These are phyloP conservation scores for Rhodotorula kratochvilovae DNA, from an alignment of 768 basidiomycete genomes.

Conservation along the genomic window DNA sequence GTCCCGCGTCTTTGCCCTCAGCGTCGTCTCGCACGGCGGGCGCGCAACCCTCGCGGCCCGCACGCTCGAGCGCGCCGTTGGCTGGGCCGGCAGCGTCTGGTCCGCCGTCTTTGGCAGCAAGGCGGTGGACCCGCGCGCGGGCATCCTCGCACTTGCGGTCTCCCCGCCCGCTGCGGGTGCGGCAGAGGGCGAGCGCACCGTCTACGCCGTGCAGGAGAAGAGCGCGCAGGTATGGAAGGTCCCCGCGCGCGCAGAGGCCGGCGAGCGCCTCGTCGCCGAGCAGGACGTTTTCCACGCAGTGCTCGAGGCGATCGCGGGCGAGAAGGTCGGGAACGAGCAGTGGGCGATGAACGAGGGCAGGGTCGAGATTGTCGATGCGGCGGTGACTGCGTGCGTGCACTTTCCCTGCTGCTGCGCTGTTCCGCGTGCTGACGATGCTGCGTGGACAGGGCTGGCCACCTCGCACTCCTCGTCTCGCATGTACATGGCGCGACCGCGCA, in stretches of 20 bases:
- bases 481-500: slow-evolving; percentile 23
- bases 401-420: too few species aligned
- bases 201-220: slow-evolving; percentile 40
- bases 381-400: slow-evolving; percentile 7
- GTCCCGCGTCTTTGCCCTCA: slow-evolving; percentile 44
- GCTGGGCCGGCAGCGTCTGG: slow-evolving; percentile 46
- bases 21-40: slow-evolving; percentile 44
- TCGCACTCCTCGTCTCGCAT: slow-evolving; percentile 45
- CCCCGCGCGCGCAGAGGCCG: slow-evolving; percentile 10
- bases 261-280: slow-evolving; percentile 33
- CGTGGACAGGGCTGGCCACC: slow-evolving; percentile 24
- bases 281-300: slow-evolving; percentile 27
- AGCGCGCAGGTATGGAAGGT: slow-evolving; percentile 38
- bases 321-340: slow-evolving; percentile 42
- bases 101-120: slow-evolving; percentile 42
- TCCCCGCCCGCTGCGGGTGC: slow-evolving; percentile 26
- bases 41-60: slow-evolving; percentile 40
- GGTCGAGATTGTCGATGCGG: slow-evolving; percentile 45
- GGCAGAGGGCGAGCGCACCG: slow-evolving; percentile 33
- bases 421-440: too few species aligned
- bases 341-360: slow-evolving; percentile 41
- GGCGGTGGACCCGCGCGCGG: slow-evolving; percentile 35
- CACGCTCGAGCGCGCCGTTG: slow-evolving; percentile 42
- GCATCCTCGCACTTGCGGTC: slow-evolving; percentile 35
- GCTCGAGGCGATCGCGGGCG: slow-evolving; percentile 37